A percentile compares a stretch with the other conserved stretches of the same genome.
These are phyloP conservation scores for Parsonsia alboflavescens DNA, from an alignment of 257 asterid species.

Conservation along the genomic window DNA sequence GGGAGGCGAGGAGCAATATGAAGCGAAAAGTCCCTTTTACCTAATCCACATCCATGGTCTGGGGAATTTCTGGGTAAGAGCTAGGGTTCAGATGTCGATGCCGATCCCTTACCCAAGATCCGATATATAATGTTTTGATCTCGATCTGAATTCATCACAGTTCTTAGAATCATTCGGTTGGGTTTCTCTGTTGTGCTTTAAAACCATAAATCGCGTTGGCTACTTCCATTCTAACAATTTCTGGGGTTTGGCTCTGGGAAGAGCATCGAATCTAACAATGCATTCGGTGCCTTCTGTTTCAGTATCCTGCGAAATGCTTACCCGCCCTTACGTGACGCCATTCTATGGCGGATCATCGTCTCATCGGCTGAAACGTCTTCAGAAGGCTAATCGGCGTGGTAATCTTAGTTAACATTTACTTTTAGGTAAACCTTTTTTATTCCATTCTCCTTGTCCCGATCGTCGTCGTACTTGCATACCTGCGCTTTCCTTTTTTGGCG, in stretches of 20 bases:
- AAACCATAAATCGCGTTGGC: conserved; percentile 15
- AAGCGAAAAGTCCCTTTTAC: not conserved
- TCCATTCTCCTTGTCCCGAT: conserved; percentile 8
- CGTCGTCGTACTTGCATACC: conserved; percentile 2
- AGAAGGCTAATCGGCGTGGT: conserved; percentile 71
- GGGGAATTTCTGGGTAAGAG: not conserved
- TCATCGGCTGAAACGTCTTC: conserved; percentile 69
- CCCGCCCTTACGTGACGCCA: conserved; percentile 35
- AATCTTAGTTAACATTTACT: conserved; percentile 61
- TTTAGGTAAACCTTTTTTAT: conserved; percentile 6
- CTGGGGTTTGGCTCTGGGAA: conserved; percentile 20
- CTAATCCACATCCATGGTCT: not conserved
- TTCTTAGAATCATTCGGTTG: not conserved
- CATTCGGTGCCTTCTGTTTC: conserved; percentile 74
- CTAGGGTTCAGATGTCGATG: conserved; percentile 19
- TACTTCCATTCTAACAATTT: not conserved
- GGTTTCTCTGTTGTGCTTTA: not conserved
- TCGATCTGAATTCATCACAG: not conserved
- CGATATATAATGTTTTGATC: not conserved
- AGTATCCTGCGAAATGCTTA: conserved; percentile 18
- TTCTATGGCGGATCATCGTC: conserved; percentile 55
- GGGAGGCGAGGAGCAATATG: no score
- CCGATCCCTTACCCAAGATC: conserved; percentile 10
- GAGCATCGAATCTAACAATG: conserved; percentile 87
- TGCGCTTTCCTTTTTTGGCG: not conserved